Evolutionary conservation across 257 asterid genomes (phyloP), one percentile per base, ranked within the genome.

Genomic region (Solanum corneliomulleri): DNA sequence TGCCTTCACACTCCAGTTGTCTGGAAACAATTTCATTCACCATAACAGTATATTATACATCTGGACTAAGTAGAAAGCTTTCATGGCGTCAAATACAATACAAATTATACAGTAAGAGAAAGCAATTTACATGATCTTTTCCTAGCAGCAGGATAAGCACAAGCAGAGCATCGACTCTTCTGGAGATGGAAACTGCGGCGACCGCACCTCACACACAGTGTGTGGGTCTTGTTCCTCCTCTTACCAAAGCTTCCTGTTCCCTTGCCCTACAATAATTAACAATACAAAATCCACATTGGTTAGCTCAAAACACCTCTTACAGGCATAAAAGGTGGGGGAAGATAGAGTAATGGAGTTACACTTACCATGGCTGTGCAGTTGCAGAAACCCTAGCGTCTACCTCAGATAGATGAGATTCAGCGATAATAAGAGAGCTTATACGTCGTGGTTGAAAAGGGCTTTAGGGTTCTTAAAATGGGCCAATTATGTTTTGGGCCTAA

Each of bases 1-100:
- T 13, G 97, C 97, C 93, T 94, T 94, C 80, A 90, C 95, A 47
- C 97, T 94, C 97, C 97, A 94, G 92, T 94, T 93, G 75, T 93
- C 97, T 94, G 90, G 18, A 83, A 70, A 5, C 12, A 37, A 88
- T 20, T 72, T 52, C 31, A 35, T 58, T 60, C 15, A 15, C 7
- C 10, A 18, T 13, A 44, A 71, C 31, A 42, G 9, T 14, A 45
- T 37, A 27, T 31, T 71, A 37, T 0, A 87, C 29, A 42, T 6
- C 33, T 33, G 1, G 66, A 81, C 12, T 6, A 18, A 49, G 45
- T 16, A 27, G 60, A 45, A 78, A 16, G 25, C 11, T 45, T 9
- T 18, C 7, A 52, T 49, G 2, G 85, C 15, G 25, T 49, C 6
- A 18, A 6, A 81, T 20, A 52, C 69, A 81, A 20, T 11, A 49